Percentiles rank a stretch among this genome's conserved stretches.
These are phyloP conservation scores for Zarea fungicola DNA, from an alignment of 2,329 filamentous ascomycete genomes.

Conservation along the genomic window DNA sequence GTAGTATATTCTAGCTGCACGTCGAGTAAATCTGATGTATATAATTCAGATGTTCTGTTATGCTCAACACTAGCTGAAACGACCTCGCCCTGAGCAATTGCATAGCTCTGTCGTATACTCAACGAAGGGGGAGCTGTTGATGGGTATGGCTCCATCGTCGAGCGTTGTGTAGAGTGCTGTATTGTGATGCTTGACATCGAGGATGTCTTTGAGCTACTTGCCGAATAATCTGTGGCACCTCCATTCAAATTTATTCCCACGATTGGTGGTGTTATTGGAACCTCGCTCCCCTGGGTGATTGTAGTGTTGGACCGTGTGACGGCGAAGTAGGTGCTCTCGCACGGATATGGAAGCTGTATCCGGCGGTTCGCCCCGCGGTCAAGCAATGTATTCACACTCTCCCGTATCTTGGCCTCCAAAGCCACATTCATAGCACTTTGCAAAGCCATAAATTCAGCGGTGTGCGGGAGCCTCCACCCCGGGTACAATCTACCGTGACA, in stretches of 20 bases:
- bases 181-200: no score
- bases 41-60: not conserved
- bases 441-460: not conserved
- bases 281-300: not conserved
- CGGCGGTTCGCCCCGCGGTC: no score
- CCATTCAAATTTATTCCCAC: no score
- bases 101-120: not conserved
- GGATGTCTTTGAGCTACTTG: no score
- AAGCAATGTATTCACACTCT: not conserved
- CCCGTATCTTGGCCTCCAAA: not conserved
- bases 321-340: constrained; percentile 7
- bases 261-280: no score
- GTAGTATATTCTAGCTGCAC: constrained; percentile 8
- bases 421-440: not conserved
- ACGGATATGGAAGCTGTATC: not conserved
- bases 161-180: no score
- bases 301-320: not conserved
- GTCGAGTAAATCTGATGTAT: not conserved
- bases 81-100: constrained; percentile 4
- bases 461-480: not conserved
- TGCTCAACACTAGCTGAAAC: not conserved
- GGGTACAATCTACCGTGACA: constrained; percentile 10
- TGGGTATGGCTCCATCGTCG: no score
- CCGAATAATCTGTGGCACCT: no score
- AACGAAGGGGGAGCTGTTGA: no score